Evolutionary conservation across 1,284 basidiomycete genomes (phyloP).

Genomic region (Irpex sp.): DNA sequence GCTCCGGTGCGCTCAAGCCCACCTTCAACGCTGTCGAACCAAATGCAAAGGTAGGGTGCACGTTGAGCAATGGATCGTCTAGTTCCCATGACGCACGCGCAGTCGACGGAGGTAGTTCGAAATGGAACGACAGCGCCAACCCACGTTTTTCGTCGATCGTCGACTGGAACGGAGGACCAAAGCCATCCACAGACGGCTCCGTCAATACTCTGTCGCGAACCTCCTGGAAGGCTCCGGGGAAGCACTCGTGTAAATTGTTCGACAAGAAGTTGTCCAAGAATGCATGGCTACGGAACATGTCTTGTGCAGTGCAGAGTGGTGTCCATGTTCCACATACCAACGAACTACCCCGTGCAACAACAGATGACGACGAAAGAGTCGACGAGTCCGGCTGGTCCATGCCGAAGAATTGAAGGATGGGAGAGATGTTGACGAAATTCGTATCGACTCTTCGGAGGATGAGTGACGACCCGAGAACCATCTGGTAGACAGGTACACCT

Average conservation of each 20-base stretch:
- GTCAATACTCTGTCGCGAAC: slow-evolving; percentile 50
- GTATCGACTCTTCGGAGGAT: slow-evolving; percentile 69
- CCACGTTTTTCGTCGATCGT: slow-evolving; percentile 38
- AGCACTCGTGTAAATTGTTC: slow-evolving; percentile 53
- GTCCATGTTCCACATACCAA: slow-evolving; percentile 62
- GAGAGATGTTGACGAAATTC: slow-evolving; percentile 67
- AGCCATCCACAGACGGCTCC: slow-evolving; percentile 44
- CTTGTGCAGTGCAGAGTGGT: slow-evolving; percentile 53
- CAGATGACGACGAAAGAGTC: slow-evolving; percentile 38
- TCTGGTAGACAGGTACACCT: slow-evolving; percentile 73
- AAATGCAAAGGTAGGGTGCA: slow-evolving; percentile 28
- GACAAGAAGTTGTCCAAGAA: slow-evolving; percentile 53
- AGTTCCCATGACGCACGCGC: slow-evolving; percentile 17
- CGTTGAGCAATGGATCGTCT: slow-evolving; percentile 23
- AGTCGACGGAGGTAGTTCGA: slow-evolving; percentile 24
- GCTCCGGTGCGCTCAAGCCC: slow-evolving; percentile 18
- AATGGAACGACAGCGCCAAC: slow-evolving; percentile 21
- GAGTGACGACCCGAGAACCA: slow-evolving; percentile 46
- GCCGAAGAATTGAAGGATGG: slow-evolving; percentile 45
- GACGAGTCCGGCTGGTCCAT: slow-evolving; percentile 32
- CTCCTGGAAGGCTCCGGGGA: slow-evolving; percentile 40
- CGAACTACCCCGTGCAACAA: slow-evolving; percentile 44
- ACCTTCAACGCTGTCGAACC: slow-evolving; percentile 21
- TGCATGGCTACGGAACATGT: slow-evolving; percentile 42
- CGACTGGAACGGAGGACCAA: slow-evolving; percentile 49